These are phyloP conservation scores for Diaporthe vexans DNA, from an alignment of 2,329 filamentous ascomycete genomes.

Conservation along the genomic window DNA sequence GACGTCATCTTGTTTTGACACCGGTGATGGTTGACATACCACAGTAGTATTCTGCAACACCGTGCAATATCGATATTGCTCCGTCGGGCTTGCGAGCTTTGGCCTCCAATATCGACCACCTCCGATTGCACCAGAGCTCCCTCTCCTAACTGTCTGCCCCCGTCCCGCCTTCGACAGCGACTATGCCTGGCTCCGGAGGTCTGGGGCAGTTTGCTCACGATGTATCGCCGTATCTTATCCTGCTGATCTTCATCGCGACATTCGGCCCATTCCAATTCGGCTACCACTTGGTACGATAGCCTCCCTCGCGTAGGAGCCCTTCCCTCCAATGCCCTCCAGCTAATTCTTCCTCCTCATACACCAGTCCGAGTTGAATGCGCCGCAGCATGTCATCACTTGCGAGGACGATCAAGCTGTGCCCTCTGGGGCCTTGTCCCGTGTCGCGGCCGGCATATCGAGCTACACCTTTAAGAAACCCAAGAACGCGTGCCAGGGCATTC, in stretches of 20 bases:
- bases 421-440: constrained; percentile 60
- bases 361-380: constrained; percentile 94
- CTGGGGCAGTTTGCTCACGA: constrained; percentile 59
- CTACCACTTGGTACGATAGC: constrained; percentile 80
- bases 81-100: background rate
- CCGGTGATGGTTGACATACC: background rate
- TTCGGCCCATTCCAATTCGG: constrained; percentile 94
- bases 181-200: constrained; percentile 42
- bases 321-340: constrained; percentile 66
- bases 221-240: constrained; percentile 82
- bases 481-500: constrained; percentile 79
- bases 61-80: background rate
- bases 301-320: constrained; percentile 80
- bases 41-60: background rate
- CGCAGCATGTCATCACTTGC: constrained; percentile 94
- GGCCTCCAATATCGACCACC: background rate
- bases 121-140: background rate
- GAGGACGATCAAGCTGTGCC: constrained; percentile 59
- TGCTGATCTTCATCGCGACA: constrained; percentile 82
- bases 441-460: constrained; percentile 47
- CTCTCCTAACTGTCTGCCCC: background rate
- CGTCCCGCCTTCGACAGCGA: background rate
- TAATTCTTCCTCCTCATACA: constrained; percentile 44
- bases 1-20: background rate
- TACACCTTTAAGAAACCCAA: constrained; percentile 41